Evolutionary conservation across 352 stramenopile species (phyloP).

Genomic region (Globisporangium okanoganense): DNA sequence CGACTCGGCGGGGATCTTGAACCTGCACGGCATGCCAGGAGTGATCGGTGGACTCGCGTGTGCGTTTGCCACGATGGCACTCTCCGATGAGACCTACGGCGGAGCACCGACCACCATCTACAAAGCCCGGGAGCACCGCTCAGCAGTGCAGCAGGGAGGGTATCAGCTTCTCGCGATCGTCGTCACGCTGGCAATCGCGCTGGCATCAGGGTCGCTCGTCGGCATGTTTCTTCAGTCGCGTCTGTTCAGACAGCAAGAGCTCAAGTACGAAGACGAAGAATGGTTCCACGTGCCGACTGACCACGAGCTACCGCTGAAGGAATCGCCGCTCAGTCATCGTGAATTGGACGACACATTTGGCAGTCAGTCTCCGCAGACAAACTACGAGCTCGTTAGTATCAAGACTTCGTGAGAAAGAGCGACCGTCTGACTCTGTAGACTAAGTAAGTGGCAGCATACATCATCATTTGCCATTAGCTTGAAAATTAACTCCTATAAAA

Average conservation of each 20-base stretch:
- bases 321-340: neutral
- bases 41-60: slow-evolving; percentile 57
- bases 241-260: slow-evolving; percentile 49
- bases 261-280: slow-evolving; percentile 64
- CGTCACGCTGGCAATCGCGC: slow-evolving; percentile 36
- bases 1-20: slow-evolving; percentile 62
- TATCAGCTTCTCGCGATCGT: slow-evolving; percentile 61
- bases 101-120: slow-evolving; percentile 42
- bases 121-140: slow-evolving; percentile 38
- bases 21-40: slow-evolving; percentile 77
- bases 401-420: slow-evolving; percentile 1
- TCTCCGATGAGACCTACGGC: slow-evolving; percentile 52
- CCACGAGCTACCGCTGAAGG: neutral
- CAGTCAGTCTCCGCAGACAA: slow-evolving; percentile 9
- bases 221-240: slow-evolving; percentile 41
- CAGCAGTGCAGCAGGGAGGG: slow-evolving; percentile 35
- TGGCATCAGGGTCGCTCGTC: slow-evolving; percentile 26
- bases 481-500: slow-evolving; percentile 3
- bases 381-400: slow-evolving; percentile 8
- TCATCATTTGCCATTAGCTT: neutral
- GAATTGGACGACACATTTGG: neutral
- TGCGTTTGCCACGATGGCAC: slow-evolving; percentile 43
- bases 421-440: neutral
- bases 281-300: slow-evolving; percentile 50
- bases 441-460: neutral